Evolutionary conservation across 2,329 filamentous ascomycete genomes (phyloP), one percentile per base, ranked within the genome.

Genomic region (Aspergillus sp.): DNA sequence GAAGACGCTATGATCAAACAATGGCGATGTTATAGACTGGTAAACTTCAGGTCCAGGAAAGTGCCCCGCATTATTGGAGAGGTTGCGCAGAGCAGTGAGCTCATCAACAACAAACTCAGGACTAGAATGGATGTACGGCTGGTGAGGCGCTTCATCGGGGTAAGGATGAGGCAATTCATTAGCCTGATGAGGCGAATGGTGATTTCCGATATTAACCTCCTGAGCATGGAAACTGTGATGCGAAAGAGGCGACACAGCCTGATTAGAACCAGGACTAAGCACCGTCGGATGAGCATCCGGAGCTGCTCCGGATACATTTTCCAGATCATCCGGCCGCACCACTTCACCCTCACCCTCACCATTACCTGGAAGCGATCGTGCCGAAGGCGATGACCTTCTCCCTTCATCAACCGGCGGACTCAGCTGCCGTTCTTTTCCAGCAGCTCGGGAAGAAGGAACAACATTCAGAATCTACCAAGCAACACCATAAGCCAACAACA

Each of bases 1-100:
- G 49, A 72, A 70, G 23, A 70, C 60, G 50, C 58, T 60, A 7
- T 68, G 65, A 47, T 69, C 60, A 41, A 71, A 68, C 2, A 70
- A 50, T 5, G 69, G 69, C 5, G 69, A 68, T 11, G 63, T 62
- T 21, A 67, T 63, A 1, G 61, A 58, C 15, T 65, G 62, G 52
- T 68, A 71, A 8, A 66, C 58, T 2, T 62, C 62, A 1, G 54
- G 44, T 3, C 60, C 60, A 6, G 62, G 64, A 62, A 32, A 61
- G 59, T 17, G 39, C 15, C 19, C 51, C 8, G 53, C 1, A n/a
- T 39, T 53, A 1, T 56, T 52, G 7, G 64, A 59, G 17, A 70
- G 51, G 44, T 61, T 61, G 6, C 59, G 62, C 25, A 68, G 54
- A 3, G 66, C 62, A 5, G 54, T 36, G n/a, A 70, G 59, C 38